Base-by-base conservation (phyloP, 78 protist species). In the slime mould (Dictyostelium discoideum) region DNA sequence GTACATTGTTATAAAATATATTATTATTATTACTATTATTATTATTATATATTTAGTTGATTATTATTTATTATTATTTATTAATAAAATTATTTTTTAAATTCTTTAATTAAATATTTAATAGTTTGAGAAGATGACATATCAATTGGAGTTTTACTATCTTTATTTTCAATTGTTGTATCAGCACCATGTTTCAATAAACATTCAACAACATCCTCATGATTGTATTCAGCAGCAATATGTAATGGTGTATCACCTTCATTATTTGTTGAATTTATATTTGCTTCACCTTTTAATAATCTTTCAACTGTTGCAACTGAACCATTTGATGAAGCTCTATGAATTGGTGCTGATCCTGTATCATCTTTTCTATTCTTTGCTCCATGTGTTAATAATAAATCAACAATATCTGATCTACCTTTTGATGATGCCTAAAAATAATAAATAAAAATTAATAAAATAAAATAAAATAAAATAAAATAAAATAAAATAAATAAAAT, bases 221-320 rank as follows among this genome's bases (percentile, higher is more conserved):
- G 50, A 22, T 77, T 77, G n/a, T 60, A 88, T 29, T 78, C 83
- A 13, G 74, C 54, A 8, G 93, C 93, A 5, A 88, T 88, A 32
- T 88, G 93, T 16, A 85, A 72, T 16, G 93, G 79, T 22, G 93
- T 80, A 78, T 88, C 93, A 18, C 85, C 85, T 32, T 88, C 82
- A 16, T 20, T 72, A 65, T 88, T 67, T 39, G 67, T 44, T 42
- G 80, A 39, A 85, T 85, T 67, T n/a, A 85, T 85, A 39, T 63
- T 67, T 67, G 65, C 65, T 20, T 67, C 72, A 10, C 63, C 39
- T 85, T 60, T 84, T 67, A 85, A 44, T 67, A 85, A 67, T n/a
- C 85, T 65, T 65, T 78, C 74, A 46, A 88, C 73, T 1, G 73
- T 65, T n/a, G n/a, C 69, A 5, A 29, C 65, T 22, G 76, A 40